phyloP scores from a whole-genome alignment of 2,329 filamentous ascomycete genomes.

The Zopfia rhizophila region DNA sequence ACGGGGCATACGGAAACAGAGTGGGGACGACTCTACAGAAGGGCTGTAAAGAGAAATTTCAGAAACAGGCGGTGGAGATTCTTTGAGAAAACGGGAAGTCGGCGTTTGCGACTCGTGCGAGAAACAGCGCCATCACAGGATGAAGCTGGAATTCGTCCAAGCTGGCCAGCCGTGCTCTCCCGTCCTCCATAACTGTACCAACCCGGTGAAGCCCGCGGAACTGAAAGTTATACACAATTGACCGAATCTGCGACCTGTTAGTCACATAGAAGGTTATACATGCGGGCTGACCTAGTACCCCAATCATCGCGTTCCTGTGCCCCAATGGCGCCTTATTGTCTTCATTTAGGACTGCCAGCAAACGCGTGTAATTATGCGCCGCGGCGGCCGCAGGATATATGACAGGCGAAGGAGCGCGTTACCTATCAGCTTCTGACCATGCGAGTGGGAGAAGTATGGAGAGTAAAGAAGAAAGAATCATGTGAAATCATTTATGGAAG shows the following conservation, averaged over 20 bases:
- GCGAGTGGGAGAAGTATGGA: too few relatives aligned
- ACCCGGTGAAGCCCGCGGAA: too few relatives aligned
- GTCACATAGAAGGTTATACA: constrained; percentile 12
- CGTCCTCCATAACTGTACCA: too few relatives aligned
- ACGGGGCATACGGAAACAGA: background rate
- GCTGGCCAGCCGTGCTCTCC: too few relatives aligned
- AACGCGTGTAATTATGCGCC: constrained; percentile 23
- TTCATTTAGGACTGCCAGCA: constrained; percentile 9
- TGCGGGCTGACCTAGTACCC: constrained; percentile 7
- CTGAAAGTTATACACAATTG: too few relatives aligned
- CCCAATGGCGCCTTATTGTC: constrained; percentile 14
- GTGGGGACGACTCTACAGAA: background rate
- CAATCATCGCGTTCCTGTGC: constrained; percentile 6
- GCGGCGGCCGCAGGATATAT: constrained; percentile 12
- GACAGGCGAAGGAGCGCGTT: background rate
- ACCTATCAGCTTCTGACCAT: background rate
- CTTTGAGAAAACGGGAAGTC: too few relatives aligned
- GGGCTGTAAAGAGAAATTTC: background rate
- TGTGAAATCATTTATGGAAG: too few relatives aligned
- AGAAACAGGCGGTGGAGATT: background rate
- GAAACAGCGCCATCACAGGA: too few relatives aligned
- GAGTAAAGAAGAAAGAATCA: too few relatives aligned
- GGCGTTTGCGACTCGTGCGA: too few relatives aligned
- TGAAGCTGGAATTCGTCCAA: too few relatives aligned
- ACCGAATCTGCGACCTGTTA: constrained; percentile 18